Conservation (phyloP, 345 rosid species). For the Laguncularia racemosa region DNA sequence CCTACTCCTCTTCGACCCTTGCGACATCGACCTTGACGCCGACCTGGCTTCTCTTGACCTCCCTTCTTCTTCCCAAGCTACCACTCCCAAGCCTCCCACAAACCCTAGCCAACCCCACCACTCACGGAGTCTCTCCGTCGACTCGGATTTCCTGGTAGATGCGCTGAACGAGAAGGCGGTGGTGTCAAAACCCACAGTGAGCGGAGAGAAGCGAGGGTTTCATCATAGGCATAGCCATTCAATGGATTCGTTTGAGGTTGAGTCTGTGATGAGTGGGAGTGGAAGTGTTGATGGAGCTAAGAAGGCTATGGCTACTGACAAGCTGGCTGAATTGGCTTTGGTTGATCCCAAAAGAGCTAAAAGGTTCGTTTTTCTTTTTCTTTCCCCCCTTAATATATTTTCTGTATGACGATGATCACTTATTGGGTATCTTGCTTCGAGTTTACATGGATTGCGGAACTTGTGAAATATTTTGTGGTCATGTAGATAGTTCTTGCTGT, state of each 20-base stretch:
- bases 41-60: conserved; percentile 77
- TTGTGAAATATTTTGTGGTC: too few species aligned
- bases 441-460: too few species aligned
- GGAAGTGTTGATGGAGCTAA: conserved; percentile 40
- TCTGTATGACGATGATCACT: background rate
- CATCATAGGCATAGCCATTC: conserved; percentile 68
- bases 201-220: conserved; percentile 38
- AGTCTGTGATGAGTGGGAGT: conserved; percentile 32
- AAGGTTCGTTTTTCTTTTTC: conserved; percentile 30
- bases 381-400: background rate
- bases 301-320: conserved; percentile 81
- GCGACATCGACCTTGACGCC: conserved; percentile 78
- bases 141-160: conserved; percentile 84
- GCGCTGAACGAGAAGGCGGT: conserved; percentile 16
- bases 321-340: conserved; percentile 77
- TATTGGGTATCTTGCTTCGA: too few species aligned
- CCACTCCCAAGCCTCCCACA: conserved; percentile 22
- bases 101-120: conserved; percentile 36
- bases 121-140: conserved; percentile 82
- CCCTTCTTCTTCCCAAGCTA: conserved; percentile 25
- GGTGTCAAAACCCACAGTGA: conserved; percentile 19
- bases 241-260: conserved; percentile 71
- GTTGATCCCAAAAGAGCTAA: conserved; percentile 97
- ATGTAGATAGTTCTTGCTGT: too few species aligned
- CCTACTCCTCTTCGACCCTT: conserved; percentile 74